Conservation (phyloP, 352 stramenopile species). For the Globisporangium sylvaticum region DNA sequence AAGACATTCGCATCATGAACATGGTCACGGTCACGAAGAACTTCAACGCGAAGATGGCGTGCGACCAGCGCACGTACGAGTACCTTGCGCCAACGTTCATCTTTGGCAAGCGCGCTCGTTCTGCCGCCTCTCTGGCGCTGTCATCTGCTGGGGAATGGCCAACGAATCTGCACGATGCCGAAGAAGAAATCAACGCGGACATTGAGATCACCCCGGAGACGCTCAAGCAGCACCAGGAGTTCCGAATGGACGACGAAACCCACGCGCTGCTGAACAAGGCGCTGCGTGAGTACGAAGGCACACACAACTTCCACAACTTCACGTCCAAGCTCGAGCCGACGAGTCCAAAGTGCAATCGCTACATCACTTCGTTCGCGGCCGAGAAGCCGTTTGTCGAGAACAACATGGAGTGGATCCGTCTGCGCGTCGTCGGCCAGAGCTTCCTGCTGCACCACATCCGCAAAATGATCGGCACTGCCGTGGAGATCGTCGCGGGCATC, state of each 20-base stretch:
- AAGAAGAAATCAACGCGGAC: conserved; percentile 30
- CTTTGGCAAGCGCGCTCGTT: conserved; percentile 40
- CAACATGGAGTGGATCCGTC: conserved; percentile 93
- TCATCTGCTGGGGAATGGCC: conserved; percentile 23
- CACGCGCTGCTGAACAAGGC: conserved; percentile 44
- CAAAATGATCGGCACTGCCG: conserved; percentile 94
- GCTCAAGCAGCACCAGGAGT: conserved; percentile 66
- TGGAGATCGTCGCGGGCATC: conserved; percentile 69
- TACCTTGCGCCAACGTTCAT: conserved; percentile 90
- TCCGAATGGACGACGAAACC: conserved; percentile 60
- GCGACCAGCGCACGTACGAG: conserved; percentile 88
- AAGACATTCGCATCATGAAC: conserved; percentile 80
- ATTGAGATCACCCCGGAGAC: conserved; percentile 57
- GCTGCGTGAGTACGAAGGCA: conserved; percentile 76
- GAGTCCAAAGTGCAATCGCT: conserved; percentile 83
- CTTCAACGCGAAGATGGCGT: conserved; percentile 89
- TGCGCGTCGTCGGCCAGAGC: conserved; percentile 94
- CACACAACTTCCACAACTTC: conserved; percentile 97
- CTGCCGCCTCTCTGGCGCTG: not conserved
- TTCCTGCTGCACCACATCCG: conserved; percentile 98
- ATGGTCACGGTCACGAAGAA: conserved; percentile 88
- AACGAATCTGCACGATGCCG: conserved; percentile 33
- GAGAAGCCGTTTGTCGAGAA: conserved; percentile 83
- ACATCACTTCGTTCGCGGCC: conserved; percentile 90
- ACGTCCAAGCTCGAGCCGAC: conserved; percentile 88